Conservation (phyloP, 441 rosid species). For the Mallotus repandus region DNA sequence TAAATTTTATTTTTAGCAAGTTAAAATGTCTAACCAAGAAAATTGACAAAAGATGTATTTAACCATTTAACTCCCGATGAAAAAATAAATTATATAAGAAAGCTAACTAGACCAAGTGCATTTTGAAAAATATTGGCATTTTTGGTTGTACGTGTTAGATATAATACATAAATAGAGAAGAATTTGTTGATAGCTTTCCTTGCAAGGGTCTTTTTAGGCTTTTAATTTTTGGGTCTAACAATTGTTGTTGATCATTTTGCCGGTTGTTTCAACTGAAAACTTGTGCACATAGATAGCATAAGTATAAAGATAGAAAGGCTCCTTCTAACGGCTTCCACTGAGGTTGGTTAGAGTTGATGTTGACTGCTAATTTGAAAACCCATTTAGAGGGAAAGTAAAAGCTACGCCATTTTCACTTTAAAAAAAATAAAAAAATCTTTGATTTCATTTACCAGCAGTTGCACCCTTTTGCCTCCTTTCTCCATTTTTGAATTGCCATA, state of each 20-base stretch:
- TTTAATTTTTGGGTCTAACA: not conserved
- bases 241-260: slow-evolving; percentile 19
- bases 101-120: no score
- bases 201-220: slow-evolving; percentile 21
- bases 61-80: no score
- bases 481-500: not conserved
- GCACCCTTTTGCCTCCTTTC: not conserved
- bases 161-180: no score
- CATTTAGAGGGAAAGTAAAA: slow-evolving; percentile 20
- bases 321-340: slow-evolving; percentile 19
- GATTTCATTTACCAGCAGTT: no score
- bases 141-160: no score
- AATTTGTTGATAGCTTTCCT: slow-evolving; percentile 22
- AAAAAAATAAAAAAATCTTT: not conserved
- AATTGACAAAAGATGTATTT: no score
- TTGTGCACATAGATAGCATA: no score
- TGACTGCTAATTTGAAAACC: slow-evolving; percentile 19
- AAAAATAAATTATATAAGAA: no score
- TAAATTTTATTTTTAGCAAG: no score
- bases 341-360: slow-evolving; percentile 6
- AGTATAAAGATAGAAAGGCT: not conserved
- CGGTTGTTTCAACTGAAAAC: slow-evolving; percentile 27
- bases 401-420: not conserved
- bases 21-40: no score
- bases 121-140: no score